Conservation (phyloP, 108 stramenopile species). For the Pseudonitzschia multiseries region DNA sequence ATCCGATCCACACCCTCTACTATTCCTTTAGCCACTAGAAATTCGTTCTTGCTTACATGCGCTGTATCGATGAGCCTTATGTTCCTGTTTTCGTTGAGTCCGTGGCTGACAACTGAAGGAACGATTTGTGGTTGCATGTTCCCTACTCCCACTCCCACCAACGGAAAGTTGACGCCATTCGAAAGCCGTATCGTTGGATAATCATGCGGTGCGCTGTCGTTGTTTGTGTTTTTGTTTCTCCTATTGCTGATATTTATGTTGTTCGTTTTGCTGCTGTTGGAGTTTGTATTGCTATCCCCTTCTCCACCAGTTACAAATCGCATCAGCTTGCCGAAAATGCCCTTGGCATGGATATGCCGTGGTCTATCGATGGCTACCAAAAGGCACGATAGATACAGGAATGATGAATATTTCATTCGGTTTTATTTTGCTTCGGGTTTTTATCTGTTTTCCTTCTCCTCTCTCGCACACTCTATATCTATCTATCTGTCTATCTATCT, state of each 20-base stretch:
- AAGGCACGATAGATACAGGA: neutral
- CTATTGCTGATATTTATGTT: neutral
- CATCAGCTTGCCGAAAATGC: neutral
- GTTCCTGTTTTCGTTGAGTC: conserved; percentile 42
- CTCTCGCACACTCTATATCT: too few species aligned
- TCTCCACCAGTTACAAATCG: neutral
- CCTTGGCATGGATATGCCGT: neutral
- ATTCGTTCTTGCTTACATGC: conserved; percentile 69
- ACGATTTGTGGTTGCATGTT: conserved; percentile 66
- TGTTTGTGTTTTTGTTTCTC: neutral
- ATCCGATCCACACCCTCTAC: conserved; percentile 33
- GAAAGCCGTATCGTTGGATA: conserved; percentile 31
- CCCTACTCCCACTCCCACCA: conserved; percentile 82
- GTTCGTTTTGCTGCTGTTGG: neutral
- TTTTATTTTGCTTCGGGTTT: too few species aligned
- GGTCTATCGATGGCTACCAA: conserved; percentile 1
- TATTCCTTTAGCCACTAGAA: conserved; percentile 65
- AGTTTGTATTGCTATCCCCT: neutral
- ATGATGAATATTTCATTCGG: conserved; percentile 8
- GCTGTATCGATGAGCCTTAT: conserved; percentile 77
- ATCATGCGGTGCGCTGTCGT: neutral
- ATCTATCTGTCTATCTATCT: too few species aligned
- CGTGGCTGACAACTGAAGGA: conserved; percentile 33
- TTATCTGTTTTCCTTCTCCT: too few species aligned
- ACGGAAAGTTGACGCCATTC: conserved; percentile 57